Evolutionary conservation across 345 rosid genomes (phyloP).

Genomic region (Euphorbia peplus): DNA sequence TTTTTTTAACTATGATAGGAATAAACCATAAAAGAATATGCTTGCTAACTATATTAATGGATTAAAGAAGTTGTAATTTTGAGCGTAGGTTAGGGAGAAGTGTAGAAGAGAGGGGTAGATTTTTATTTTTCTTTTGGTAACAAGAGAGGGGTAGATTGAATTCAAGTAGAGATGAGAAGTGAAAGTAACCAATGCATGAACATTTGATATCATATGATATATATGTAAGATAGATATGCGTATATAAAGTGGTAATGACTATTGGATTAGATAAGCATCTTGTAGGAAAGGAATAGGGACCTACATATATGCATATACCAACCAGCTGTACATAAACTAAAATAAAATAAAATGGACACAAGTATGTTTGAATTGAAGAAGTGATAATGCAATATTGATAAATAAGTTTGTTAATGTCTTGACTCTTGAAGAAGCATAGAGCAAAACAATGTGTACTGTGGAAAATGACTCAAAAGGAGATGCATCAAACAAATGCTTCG

Average conservation of each 20-base stretch:
- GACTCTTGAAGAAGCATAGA: conserved; percentile 7
- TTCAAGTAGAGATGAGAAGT: no score
- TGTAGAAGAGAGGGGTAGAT: no score
- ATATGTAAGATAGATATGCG: neutral
- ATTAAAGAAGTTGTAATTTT: no score
- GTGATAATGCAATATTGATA: neutral
- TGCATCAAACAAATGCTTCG: no score
- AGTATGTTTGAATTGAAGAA: neutral
- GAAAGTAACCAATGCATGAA: conserved; percentile 9
- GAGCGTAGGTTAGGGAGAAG: no score
- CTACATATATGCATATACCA: neutral
- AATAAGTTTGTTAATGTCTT: neutral
- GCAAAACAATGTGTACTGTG: neutral
- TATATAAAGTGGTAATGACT: neutral
- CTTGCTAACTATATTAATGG: no score
- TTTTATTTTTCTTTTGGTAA: no score
- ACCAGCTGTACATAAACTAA: conserved; percentile 2
- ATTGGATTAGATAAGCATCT: conserved; percentile 6
- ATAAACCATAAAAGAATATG: no score
- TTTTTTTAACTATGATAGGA: no score
- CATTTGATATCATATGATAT: neutral
- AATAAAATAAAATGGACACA: neutral
- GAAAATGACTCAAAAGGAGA: conserved; percentile 19
- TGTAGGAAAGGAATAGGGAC: no score
- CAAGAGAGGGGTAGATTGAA: no score